A percentile compares a stretch with the other conserved stretches of the same genome.
These are phyloP conservation scores for Rhodotorula graminis DNA, from an alignment of 768 basidiomycete species.

Conservation along the genomic window DNA sequence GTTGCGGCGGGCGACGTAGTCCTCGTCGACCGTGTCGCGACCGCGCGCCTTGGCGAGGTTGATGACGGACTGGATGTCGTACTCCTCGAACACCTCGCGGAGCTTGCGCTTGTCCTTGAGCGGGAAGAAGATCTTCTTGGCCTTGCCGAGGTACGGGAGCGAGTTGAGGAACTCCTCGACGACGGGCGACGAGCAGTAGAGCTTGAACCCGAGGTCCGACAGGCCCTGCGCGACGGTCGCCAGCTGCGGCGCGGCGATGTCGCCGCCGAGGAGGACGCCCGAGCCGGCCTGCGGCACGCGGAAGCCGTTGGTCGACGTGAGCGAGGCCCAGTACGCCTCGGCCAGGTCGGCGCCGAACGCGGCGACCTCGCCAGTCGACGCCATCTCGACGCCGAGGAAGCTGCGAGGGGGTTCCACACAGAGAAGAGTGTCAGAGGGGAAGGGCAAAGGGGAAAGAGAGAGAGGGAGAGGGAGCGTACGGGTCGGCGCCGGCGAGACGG, in stretches of 20 bases:
- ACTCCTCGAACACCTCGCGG: constrained; percentile 49
- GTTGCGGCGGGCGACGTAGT: constrained; percentile 88
- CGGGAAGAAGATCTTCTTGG: constrained; percentile 90
- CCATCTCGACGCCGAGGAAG: constrained; percentile 37
- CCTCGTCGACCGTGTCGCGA: constrained; percentile 73
- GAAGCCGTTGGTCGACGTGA: constrained; percentile 94
- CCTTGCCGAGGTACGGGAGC: constrained; percentile 62
- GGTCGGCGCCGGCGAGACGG: constrained; percentile 88
- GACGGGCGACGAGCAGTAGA: constrained; percentile 75
- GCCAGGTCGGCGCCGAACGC: constrained; percentile 88
- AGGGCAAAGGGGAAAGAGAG: neutral
- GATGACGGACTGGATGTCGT: constrained; percentile 89
- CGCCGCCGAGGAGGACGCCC: constrained; percentile 82
- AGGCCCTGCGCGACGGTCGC: constrained; percentile 70
- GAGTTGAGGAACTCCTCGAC: constrained; percentile 77
- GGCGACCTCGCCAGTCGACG: constrained; percentile 65
- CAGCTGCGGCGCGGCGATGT: constrained; percentile 82
- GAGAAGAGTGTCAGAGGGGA: neutral
- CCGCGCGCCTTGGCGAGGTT: constrained; percentile 82
- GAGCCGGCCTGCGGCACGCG: constrained; percentile 76
- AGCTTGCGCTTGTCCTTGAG: constrained; percentile 85
- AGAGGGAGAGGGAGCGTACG: constrained; percentile 71
- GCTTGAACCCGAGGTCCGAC: constrained; percentile 83
- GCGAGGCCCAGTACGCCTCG: constrained; percentile 89
- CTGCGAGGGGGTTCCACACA: neutral